phyloP scores from a whole-genome alignment of 1,139 yeast genomes.

The Zygosaccharomyces pseudobailii region DNA sequence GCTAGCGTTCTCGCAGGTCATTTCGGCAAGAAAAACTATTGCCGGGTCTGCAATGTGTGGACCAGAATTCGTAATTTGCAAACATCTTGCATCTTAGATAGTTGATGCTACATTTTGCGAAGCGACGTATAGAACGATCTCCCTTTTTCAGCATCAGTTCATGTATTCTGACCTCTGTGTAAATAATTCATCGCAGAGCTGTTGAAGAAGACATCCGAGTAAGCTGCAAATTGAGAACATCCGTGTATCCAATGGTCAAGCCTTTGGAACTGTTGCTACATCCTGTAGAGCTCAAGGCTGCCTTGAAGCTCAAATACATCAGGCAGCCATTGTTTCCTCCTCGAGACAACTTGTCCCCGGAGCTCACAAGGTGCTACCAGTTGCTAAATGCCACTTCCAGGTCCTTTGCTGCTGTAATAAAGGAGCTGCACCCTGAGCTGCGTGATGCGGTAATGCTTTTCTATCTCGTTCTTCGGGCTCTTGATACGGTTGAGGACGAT shows the following conservation, averaged over 20 bases:
- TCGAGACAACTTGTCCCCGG: constrained; percentile 40
- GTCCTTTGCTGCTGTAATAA: constrained; percentile 88
- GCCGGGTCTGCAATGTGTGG: too few relatives aligned
- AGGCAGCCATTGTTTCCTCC: constrained; percentile 55
- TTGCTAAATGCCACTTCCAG: constrained; percentile 71
- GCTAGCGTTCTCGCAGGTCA: too few relatives aligned
- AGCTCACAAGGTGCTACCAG: constrained; percentile 62
- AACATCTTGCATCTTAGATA: too few relatives aligned
- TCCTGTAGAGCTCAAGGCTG: constrained; percentile 70
- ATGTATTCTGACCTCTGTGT: too few relatives aligned
- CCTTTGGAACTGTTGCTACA: constrained; percentile 57
- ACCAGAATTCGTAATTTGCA: too few relatives aligned
- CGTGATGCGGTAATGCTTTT: constrained; percentile 78
- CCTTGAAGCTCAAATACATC: constrained; percentile 52
- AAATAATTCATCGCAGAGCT: too few relatives aligned
- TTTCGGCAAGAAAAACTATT: too few relatives aligned
- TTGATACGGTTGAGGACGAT: constrained; percentile 96
- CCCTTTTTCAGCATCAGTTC: too few relatives aligned
- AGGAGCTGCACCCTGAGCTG: constrained; percentile 86
- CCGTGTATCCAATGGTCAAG: constrained; percentile 53
- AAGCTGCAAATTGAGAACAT: neutral
- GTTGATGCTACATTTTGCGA: too few relatives aligned
- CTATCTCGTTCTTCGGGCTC: constrained; percentile 79
- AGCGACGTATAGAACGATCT: too few relatives aligned
- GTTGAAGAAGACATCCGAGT: neutral